Percentiles rank a stretch among this genome's conserved stretches.
These are phyloP conservation scores for Leucocoprinus sp. DNA, from an alignment of 768 basidiomycete genomes.

Conservation along the genomic window DNA sequence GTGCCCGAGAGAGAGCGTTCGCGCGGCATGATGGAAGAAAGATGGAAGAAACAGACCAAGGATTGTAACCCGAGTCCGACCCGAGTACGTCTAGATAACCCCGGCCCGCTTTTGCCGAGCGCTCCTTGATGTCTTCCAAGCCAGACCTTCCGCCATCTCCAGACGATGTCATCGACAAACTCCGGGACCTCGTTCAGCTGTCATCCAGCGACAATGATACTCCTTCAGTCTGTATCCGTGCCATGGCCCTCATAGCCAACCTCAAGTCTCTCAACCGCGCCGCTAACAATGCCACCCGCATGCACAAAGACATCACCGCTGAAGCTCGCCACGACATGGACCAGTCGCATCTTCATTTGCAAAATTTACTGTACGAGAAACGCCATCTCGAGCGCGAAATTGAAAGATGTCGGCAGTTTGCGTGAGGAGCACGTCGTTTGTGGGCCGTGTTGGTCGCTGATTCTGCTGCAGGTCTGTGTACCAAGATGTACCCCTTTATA, in stretches of 20 bases:
- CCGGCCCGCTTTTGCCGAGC: conserved; percentile 17
- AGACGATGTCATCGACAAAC: conserved; percentile 49
- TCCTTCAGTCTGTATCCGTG: conserved; percentile 50
- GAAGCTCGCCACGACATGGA: conserved; percentile 86
- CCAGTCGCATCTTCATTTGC: conserved; percentile 76
- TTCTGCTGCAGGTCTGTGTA: conserved; percentile 61
- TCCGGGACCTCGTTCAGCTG: conserved; percentile 55
- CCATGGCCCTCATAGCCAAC: conserved; percentile 69
- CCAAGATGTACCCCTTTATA: conserved; percentile 76
- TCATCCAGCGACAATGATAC: conserved; percentile 35
- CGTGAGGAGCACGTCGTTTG: conserved; percentile 46
- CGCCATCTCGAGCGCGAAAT: conserved; percentile 88
- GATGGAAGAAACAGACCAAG: conserved; percentile 12
- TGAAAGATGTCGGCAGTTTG: conserved; percentile 87
- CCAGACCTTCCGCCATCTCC: conserved; percentile 22
- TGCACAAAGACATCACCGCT: conserved; percentile 61
- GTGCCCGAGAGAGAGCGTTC: conserved; percentile 64
- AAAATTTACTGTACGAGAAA: conserved; percentile 85
- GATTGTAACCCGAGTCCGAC: too few species aligned
- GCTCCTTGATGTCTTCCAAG: conserved; percentile 2
- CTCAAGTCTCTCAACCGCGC: conserved; percentile 74
- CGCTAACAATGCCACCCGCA: conserved; percentile 61
- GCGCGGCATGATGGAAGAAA: conserved; percentile 30
- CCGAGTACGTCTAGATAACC: too few species aligned
- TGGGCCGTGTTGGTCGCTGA: not conserved